These are phyloP conservation scores for Trichomonascaceae sp. DNA, from an alignment of 1,139 yeast genomes.

Conservation along the genomic window DNA sequence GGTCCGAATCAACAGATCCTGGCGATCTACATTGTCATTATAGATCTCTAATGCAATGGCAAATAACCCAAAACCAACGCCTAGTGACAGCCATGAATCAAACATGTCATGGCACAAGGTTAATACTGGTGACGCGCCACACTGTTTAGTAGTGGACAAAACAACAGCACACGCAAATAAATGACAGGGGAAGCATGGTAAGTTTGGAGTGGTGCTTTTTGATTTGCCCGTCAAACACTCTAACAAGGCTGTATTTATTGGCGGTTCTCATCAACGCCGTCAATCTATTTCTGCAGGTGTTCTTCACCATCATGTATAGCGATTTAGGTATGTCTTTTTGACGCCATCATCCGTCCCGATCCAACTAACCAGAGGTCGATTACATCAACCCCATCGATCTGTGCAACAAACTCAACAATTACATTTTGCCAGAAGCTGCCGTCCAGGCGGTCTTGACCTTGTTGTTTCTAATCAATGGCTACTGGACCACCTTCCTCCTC, in stretches of 20 bases:
- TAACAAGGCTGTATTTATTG: conserved; percentile 25
- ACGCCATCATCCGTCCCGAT: not conserved
- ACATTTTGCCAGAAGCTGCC: conserved; percentile 83
- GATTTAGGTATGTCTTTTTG: conserved; percentile 51
- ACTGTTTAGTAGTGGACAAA: too few species aligned
- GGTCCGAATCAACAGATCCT: too few species aligned
- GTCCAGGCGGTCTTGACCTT: conserved; percentile 64
- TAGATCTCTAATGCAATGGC: too few species aligned
- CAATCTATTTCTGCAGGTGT: conserved; percentile 81
- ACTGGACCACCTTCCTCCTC: conserved; percentile 81
- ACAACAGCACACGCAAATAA: conserved; percentile 4
- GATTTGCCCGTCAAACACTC: not conserved
- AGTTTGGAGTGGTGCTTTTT: conserved; percentile 7
- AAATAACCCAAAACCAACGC: too few species aligned
- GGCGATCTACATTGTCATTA: too few species aligned
- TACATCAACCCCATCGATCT: conserved; percentile 94
- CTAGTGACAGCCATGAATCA: too few species aligned
- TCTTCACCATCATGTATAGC: conserved; percentile 84
- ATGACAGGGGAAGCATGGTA: conserved; percentile 29
- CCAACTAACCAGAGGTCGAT: conserved; percentile 28
- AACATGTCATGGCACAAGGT: too few species aligned
- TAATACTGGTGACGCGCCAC: too few species aligned
- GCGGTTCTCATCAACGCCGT: conserved; percentile 81
- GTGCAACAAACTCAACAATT: conserved; percentile 82
- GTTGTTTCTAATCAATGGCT: conserved; percentile 73